Percentiles rank a stretch among this genome's conserved stretches.
phyloP scores from a whole-genome alignment of 2,329 filamentous ascomycete genomes.

The Neofusicoccum laricinum region DNA sequence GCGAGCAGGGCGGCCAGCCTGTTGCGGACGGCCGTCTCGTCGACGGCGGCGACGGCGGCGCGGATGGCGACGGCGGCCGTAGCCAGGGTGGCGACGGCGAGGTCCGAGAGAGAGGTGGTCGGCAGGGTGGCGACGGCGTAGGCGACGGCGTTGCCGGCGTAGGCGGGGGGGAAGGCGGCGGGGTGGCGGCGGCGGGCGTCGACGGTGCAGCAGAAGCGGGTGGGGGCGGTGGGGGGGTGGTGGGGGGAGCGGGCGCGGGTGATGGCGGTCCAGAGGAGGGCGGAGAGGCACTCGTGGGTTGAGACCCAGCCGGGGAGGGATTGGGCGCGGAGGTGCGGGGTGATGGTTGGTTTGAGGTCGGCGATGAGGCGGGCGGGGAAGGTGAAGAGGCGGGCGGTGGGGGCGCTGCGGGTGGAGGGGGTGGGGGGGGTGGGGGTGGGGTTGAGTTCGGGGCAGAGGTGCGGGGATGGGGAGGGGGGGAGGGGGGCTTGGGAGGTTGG shows the following conservation, averaged over 20 bases:
- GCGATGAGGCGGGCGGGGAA: not conserved
- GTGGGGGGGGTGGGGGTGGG: not conserved
- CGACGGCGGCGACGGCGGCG: not conserved
- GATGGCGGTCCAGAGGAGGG: not conserved
- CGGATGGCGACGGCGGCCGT: not conserved
- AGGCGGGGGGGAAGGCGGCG: not conserved
- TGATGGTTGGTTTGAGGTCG: not conserved
- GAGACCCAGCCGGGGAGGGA: not conserved
- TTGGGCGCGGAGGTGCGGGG: not conserved
- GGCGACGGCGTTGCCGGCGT: constrained; percentile 3
- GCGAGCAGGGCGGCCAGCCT: not conserved
- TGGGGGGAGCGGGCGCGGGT: not conserved
- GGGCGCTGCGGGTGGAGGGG: not conserved
- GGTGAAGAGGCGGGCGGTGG: not conserved
- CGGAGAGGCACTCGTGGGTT: not conserved
- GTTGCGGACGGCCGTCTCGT: not conserved
- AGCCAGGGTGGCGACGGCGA: not conserved
- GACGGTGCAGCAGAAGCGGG: not conserved
- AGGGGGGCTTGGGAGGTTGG: not conserved
- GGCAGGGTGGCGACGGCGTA: not conserved
- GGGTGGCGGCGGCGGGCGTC: not conserved
- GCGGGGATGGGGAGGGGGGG: no score
- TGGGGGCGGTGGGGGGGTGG: not conserved
- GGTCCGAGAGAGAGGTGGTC: not conserved
- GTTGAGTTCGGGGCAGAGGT: not conserved